Conservation (phyloP, 306 rosid genomes). For the Gynostemma pentaphyllum region DNA sequence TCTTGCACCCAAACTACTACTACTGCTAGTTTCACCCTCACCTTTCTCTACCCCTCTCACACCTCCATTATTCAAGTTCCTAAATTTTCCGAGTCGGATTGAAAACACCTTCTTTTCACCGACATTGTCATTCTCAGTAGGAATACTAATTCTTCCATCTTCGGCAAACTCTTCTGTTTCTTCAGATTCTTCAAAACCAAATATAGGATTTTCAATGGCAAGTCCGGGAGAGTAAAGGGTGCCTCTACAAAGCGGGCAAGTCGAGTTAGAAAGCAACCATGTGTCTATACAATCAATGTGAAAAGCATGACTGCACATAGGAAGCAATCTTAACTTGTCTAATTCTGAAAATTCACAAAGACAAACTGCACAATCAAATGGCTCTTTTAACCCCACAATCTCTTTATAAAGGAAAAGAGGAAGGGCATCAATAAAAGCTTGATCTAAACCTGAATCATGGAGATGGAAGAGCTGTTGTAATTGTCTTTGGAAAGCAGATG, state of each 20-base stretch:
- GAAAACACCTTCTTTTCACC: slow-evolving; percentile 64
- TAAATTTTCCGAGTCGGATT: slow-evolving; percentile 77
- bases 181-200: slow-evolving; percentile 31
- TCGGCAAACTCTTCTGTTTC: not conserved
- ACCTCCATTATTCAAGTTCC: slow-evolving; percentile 40
- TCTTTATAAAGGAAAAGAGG: slow-evolving; percentile 73
- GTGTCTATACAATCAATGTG: slow-evolving; percentile 82
- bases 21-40: slow-evolving; percentile 57
- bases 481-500: slow-evolving; percentile 61
- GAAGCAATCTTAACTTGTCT: slow-evolving; percentile 74
- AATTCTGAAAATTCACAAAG: slow-evolving; percentile 70
- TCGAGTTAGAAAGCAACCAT: slow-evolving; percentile 81
- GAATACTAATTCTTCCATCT: not conserved
- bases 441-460: slow-evolving; percentile 91
- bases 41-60: slow-evolving; percentile 16
- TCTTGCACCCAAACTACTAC: slow-evolving; percentile 56
- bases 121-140: slow-evolving; percentile 41
- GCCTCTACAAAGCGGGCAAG: slow-evolving; percentile 93
- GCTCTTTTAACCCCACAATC: slow-evolving; percentile 60
- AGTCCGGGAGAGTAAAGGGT: slow-evolving; percentile 44
- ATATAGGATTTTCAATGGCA: slow-evolving; percentile 48
- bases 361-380: slow-evolving; percentile 89
- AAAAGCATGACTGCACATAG: slow-evolving; percentile 84
- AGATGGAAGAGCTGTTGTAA: slow-evolving; percentile 87
- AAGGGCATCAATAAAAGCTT: slow-evolving; percentile 78